Base-by-base conservation (phyloP, 176 grass and related monocot species). In the Thinopyrum elongatum region DNA sequence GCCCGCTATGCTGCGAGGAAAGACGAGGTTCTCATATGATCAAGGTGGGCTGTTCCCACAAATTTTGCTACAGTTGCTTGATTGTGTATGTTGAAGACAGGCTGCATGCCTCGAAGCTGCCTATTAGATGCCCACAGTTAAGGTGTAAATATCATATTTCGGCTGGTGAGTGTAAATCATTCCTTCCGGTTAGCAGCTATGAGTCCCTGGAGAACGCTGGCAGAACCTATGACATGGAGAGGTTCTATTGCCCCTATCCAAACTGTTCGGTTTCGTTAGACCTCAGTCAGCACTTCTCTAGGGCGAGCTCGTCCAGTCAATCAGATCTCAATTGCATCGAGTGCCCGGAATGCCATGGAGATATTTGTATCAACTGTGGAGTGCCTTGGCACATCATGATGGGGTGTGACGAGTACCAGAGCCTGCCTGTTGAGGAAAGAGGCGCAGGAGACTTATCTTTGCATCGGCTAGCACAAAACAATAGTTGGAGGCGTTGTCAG, bases 381-480 rank as follows among this genome's bases (percentile, higher is more conserved):
- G 92, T 94, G 57, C 97, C 93, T 27, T 96, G 94, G 93, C 97
- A 98, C 82, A 78, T 91, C 62, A 89, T 94, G 90, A 90, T 98
- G 90, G 73, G 82, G 58, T 98, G 97, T 65, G 92, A 97, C 27
- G 95, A 98, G 78, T 98, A 95, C 61, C 93, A 93, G 82, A 85
- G 85, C 44, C 83, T 98, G 29, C 82, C 91, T 44, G 38, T 82
- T 10, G 87, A 93, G 44, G 89, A 94, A 28, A 87, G 90, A 87
- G 90, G 90, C 31, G 83, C 76, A 42, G 92, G 76, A 41, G 93
- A 90, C 82, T 47, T 92, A 19, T 88, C 91, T 87, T 90, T 90
- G 69, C 90, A 86, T 61, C 78, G 25, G 25, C 88, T 94, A 41
- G 87, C 87, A 70, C 93, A 91, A 70, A 88, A 85, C 83, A 90